Conservation (phyloP, 2,329 filamentous ascomycete genomes). For the Blastomyces emzantsi region DNA sequence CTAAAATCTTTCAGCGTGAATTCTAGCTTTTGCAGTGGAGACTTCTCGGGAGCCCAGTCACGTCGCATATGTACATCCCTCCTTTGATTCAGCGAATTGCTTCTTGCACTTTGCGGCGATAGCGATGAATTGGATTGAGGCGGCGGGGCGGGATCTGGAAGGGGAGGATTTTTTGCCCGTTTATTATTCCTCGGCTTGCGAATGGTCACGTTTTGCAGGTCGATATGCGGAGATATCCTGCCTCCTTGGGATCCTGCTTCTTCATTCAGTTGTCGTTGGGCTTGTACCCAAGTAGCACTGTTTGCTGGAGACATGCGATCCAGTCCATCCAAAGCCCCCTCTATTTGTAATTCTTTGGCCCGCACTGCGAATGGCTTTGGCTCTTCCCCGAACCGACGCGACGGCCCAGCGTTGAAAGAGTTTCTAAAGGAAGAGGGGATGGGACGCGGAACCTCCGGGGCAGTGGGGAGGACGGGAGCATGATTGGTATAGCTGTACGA, state of each 20-base stretch:
- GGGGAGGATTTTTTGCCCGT: constrained; percentile 11
- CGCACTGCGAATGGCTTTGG: constrained; percentile 24
- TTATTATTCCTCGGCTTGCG: constrained; percentile 12
- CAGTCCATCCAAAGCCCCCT: neutral
- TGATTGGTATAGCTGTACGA: constrained; percentile 4
- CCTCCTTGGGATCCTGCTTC: neutral
- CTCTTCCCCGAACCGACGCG: constrained; percentile 12
- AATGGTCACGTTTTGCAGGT: constrained; percentile 6
- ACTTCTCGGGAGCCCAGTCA: constrained; percentile 67
- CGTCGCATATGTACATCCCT: constrained; percentile 24
- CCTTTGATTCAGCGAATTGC: constrained; percentile 20
- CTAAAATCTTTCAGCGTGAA: constrained; percentile 83
- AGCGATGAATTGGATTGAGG: constrained; percentile 4
- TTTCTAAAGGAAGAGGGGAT: constrained; percentile 51
- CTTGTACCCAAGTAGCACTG: constrained; percentile 5
- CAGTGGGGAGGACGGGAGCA: constrained; percentile 36
- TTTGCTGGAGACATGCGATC: constrained; percentile 5
- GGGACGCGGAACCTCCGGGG: constrained; percentile 53
- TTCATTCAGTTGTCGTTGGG: constrained; percentile 7
- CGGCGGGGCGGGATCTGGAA: neutral
- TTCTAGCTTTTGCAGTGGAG: constrained; percentile 88
- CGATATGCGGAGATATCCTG: neutral
- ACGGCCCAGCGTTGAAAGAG: constrained; percentile 37
- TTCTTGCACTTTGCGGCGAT: constrained; percentile 16
- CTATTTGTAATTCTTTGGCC: constrained; percentile 5